Percentiles rank a stretch among this genome's conserved stretches.
Conservation (phyloP, 352 stramenopile genomes). For the Aphanomyces astaci region DNA sequence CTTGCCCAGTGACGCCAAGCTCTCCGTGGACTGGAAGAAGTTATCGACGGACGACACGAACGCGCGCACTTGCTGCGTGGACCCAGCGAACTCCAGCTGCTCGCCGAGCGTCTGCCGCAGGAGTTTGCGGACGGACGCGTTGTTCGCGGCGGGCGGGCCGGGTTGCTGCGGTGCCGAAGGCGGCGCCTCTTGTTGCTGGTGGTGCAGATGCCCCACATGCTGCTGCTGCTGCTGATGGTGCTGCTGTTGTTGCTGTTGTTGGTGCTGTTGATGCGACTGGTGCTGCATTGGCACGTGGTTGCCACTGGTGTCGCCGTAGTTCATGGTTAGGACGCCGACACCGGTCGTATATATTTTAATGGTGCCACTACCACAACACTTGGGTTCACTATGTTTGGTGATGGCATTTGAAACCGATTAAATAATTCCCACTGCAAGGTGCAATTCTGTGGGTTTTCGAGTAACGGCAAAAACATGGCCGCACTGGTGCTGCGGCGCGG, state of each 20-base stretch:
- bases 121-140: slow-evolving; percentile 44
- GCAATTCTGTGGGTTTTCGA: background rate
- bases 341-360: background rate
- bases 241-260: background rate
- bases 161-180: background rate
- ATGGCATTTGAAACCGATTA: background rate
- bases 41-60: slow-evolving; percentile 66
- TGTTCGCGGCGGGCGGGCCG: background rate
- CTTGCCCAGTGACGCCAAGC: slow-evolving; percentile 70
- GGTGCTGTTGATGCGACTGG: background rate
- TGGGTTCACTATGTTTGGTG: background rate
- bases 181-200: background rate
- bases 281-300: background rate
- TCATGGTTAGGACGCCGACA: slow-evolving; percentile 2
- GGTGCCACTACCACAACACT: background rate
- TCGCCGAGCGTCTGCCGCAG: slow-evolving; percentile 72
- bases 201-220: background rate
- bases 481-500: slow-evolving; percentile 6
- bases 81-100: slow-evolving; percentile 53
- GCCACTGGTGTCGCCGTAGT: background rate
- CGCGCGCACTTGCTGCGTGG: slow-evolving; percentile 50
- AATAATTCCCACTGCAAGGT: background rate
- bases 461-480: background rate
- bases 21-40: slow-evolving; percentile 70
- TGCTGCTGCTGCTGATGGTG: background rate